Evolutionary conservation across 768 basidiomycete species (phyloP).

Genomic region (Boletus rubescentipes): DNA sequence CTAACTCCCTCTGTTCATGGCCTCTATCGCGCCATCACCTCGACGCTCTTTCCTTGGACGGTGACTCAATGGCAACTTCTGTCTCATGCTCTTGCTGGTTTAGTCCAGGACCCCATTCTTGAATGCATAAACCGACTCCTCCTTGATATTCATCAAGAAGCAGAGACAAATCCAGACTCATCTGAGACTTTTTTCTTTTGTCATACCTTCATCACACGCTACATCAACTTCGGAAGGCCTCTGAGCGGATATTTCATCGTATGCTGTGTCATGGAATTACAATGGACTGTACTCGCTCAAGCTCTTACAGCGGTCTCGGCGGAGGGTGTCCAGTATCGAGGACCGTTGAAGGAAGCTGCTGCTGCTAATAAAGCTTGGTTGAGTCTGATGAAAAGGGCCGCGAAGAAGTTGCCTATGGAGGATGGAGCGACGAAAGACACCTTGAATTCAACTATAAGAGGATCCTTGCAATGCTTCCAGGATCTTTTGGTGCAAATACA

Average conservation of each 20-base stretch:
- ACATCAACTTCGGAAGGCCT: conserved; percentile 71
- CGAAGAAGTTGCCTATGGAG: conserved; percentile 38
- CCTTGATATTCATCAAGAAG: conserved; percentile 56
- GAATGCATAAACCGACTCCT: conserved; percentile 73
- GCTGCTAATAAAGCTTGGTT: conserved; percentile 85
- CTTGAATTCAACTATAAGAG: conserved; percentile 50
- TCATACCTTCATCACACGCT: conserved; percentile 72
- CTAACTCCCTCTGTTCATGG: conserved; percentile 83
- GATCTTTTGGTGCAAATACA: conserved; percentile 78
- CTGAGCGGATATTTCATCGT: conserved; percentile 85
- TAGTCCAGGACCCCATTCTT: conserved; percentile 67
- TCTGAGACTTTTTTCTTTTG: conserved; percentile 49
- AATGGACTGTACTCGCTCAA: conserved; percentile 85
- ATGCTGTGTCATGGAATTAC: conserved; percentile 84
- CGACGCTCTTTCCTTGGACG: conserved; percentile 75
- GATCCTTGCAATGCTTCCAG: conserved; percentile 73
- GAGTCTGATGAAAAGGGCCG: conserved; percentile 57
- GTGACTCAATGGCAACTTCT: conserved; percentile 61
- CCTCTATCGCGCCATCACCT: conserved; percentile 80
- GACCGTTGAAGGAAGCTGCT: conserved; percentile 61
- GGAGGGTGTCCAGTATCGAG: conserved; percentile 19
- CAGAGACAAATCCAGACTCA: conserved; percentile 40
- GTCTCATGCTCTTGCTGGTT: conserved; percentile 48
- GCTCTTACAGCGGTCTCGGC: conserved; percentile 45
- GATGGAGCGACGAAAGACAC: conserved; percentile 36